These are phyloP conservation scores for Kwoniella pini DNA, from an alignment of 768 basidiomycete genomes.

Conservation along the genomic window DNA sequence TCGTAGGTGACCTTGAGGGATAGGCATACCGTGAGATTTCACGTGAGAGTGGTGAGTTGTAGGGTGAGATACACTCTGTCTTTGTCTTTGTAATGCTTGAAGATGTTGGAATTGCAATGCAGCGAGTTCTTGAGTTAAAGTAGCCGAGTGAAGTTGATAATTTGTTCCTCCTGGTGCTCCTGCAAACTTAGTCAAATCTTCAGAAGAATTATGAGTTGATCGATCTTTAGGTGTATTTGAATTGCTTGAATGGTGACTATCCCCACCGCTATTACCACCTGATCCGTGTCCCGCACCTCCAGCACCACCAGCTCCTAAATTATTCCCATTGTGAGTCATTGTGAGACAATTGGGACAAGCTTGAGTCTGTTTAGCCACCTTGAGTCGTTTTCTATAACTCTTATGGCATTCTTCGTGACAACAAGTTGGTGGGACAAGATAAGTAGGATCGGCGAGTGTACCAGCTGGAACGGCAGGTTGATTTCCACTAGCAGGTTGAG, in stretches of 20 bases:
- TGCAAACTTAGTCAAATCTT: conserved; percentile 47
- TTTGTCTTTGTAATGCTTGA: conserved; percentile 32
- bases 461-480: conserved; percentile 55
- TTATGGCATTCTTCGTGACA: conserved; percentile 59
- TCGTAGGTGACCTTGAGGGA: conserved; percentile 20
- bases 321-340: conserved; percentile 22
- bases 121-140: conserved; percentile 42
- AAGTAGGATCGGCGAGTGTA: conserved; percentile 54
- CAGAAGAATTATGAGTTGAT: conserved; percentile 38
- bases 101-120: conserved; percentile 46
- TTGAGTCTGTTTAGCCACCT: conserved; percentile 55
- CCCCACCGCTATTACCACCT: conserved; percentile 39
- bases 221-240: conserved; percentile 52
- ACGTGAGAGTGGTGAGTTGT: conserved; percentile 6
- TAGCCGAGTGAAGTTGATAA: conserved; percentile 38
- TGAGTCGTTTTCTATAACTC: conserved; percentile 57
- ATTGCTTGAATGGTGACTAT: conserved; percentile 44
- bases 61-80: conserved; percentile 6
- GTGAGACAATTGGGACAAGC: conserved; percentile 53
- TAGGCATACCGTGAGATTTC: conserved; percentile 11
- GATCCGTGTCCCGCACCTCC: conserved; percentile 24
- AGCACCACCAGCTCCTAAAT: conserved; percentile 9
- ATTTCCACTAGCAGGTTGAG: conserved; percentile 49
- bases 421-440: conserved; percentile 56
- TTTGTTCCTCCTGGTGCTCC: conserved; percentile 16